Evolutionary conservation across 2,329 filamentous ascomycete genomes (phyloP), one percentile per base, ranked within the genome.

Genomic region (Cadophora sp.): DNA sequence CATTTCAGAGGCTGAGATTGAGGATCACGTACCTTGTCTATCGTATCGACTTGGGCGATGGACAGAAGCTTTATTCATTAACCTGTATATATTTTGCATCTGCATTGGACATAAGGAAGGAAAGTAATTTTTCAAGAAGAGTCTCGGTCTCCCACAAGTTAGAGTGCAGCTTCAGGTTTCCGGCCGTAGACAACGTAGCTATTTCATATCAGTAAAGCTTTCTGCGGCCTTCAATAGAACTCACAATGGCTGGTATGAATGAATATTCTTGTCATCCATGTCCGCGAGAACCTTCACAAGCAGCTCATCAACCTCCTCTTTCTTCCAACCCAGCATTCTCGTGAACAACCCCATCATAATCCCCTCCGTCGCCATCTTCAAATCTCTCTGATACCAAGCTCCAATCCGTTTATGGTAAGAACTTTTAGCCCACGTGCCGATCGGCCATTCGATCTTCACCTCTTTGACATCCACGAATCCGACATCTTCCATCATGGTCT

Each of bases 361-460:
- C 1, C 24, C 68, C 50, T 66, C 50, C 18, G 69, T 27, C 4
- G 58, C 65, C 43, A 41, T 36, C 33, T 67, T 39, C 36, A 71
- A 16, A 63, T 72, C 64, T 36, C 64, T 59, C 1, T 71, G 64
- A 61, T 73, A 75, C 71, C 71, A 76, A 14, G 66, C 66, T 7
- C 76, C 77, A 24, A 69, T n/a, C 18, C 22, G 53, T 70, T 81
- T 81, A 55, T 79, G 66, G 63, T 74, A 75, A 27, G 71, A 68
- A 65, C 80, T 79, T 8, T 69, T 74, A 43, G 76, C 75, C 81
- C 81, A 83, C n/a, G 78, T 76, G 2, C 80, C 79, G 36, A 48
- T 47, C n/a, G 39, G 59, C 45, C 55, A 39, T 39, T 39, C 36
- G 11, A 39, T 39, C 36, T 39, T 39, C 36, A 39, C 36, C 36